A percentile compares a stretch with the other conserved stretches of the same genome.
phyloP scores from a whole-genome alignment of 2,329 filamentous ascomycete genomes.

The Sarocladium brachiariae region DNA sequence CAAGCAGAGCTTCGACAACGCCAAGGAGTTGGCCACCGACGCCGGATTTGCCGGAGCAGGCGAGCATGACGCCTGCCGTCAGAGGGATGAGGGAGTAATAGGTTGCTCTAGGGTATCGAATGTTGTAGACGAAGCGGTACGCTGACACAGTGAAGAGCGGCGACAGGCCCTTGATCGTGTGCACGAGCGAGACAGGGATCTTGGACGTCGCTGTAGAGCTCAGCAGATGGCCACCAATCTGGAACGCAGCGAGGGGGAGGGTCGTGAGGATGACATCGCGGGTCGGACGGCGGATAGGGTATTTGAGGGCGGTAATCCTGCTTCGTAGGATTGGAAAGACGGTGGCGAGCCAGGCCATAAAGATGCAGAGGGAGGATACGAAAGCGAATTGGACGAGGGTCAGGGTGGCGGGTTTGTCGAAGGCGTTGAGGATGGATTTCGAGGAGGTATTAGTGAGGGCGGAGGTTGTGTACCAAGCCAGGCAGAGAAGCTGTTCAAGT shows the following conservation, averaged over 20 bases:
- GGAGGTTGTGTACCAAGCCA: slow-evolving; percentile 91
- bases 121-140: slow-evolving; percentile 83
- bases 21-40: slow-evolving; percentile 75
- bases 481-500: slow-evolving; percentile 62
- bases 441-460: slow-evolving; percentile 96
- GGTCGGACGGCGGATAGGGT: slow-evolving; percentile 76
- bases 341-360: slow-evolving; percentile 69
- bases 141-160: slow-evolving; percentile 92
- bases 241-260: slow-evolving; percentile 85
- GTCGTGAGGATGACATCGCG: slow-evolving; percentile 79
- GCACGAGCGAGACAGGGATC: slow-evolving; percentile 93
- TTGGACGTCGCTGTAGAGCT: slow-evolving; percentile 90
- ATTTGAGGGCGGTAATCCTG: slow-evolving; percentile 69
- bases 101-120: slow-evolving; percentile 78
- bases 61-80: slow-evolving; percentile 90
- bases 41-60: slow-evolving; percentile 73
- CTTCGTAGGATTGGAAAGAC: slow-evolving; percentile 64
- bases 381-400: slow-evolving; percentile 92
- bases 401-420: slow-evolving; percentile 83
- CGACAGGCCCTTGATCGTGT: slow-evolving; percentile 96
- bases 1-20: slow-evolving; percentile 80
- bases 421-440: slow-evolving; percentile 89
- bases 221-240: slow-evolving; percentile 87
- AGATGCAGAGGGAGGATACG: slow-evolving; percentile 79
- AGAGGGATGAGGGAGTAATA: slow-evolving; percentile 87